phyloP scores from a whole-genome alignment of 2,329 filamentous ascomycete species.

The Myriosclerotinia scirpicola region DNA sequence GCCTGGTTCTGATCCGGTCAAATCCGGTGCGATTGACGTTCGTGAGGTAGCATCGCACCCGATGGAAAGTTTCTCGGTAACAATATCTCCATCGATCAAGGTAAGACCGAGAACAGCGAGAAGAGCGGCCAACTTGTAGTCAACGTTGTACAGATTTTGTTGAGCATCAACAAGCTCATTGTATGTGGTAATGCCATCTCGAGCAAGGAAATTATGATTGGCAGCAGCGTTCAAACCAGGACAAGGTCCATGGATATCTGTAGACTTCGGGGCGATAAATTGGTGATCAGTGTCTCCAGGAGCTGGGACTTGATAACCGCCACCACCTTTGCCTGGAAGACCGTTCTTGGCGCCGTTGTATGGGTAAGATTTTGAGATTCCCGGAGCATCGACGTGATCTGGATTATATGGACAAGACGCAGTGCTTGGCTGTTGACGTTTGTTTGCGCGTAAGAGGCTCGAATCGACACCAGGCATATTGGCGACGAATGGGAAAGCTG shows the following conservation, averaged over 20 bases:
- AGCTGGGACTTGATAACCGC: constrained; percentile 48
- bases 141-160: constrained; percentile 36
- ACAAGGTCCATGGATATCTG: constrained; percentile 35
- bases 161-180: constrained; percentile 36
- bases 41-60: constrained; percentile 37
- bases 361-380: constrained; percentile 3
- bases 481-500: constrained; percentile 45
- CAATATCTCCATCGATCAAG: constrained; percentile 32
- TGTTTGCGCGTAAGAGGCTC: constrained; percentile 34
- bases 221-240: constrained; percentile 46
- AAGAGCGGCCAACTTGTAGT: constrained; percentile 29
- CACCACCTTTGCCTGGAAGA: constrained; percentile 43
- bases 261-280: constrained; percentile 26
- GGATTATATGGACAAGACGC: not conserved
- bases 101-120: constrained; percentile 16
- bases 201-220: constrained; percentile 45
- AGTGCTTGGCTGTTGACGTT: constrained; percentile 17
- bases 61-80: constrained; percentile 34
- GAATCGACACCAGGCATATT: constrained; percentile 43
- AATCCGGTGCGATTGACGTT: constrained; percentile 34
- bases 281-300: constrained; percentile 37
- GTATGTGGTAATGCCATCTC: constrained; percentile 40
- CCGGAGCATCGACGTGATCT: constrained; percentile 7
- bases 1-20: constrained; percentile 33
- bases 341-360: constrained; percentile 11